Evolutionary conservation across 768 basidiomycete species (phyloP).

Genomic region (Kockovaella imperatae): DNA sequence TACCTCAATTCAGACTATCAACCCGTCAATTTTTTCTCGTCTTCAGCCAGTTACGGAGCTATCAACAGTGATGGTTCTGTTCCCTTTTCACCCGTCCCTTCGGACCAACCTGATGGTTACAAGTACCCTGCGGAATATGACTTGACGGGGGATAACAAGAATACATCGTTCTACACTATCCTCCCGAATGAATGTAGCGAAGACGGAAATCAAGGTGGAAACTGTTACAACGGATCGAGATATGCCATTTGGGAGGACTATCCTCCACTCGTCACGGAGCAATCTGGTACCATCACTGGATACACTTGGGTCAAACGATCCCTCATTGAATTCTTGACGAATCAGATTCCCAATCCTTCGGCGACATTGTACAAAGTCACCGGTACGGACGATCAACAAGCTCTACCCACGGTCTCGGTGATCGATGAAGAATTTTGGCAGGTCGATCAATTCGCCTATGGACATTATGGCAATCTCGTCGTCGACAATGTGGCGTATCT

Average conservation of each 20-base stretch:
- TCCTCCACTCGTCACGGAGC: not conserved
- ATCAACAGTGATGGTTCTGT: too few relatives aligned
- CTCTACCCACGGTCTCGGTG: constrained; percentile 1
- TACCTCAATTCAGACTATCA: too few relatives aligned
- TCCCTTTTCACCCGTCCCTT: too few relatives aligned
- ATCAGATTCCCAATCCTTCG: not conserved
- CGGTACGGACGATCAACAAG: not conserved
- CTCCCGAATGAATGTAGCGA: too few relatives aligned
- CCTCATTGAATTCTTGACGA: constrained; percentile 7
- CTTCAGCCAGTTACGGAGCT: too few relatives aligned
- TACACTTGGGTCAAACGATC: constrained; percentile 5
- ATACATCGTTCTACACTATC: too few relatives aligned
- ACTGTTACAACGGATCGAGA: too few relatives aligned
- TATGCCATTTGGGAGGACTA: constrained; percentile 1
- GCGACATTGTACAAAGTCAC: constrained; percentile 2
- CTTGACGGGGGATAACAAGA: too few relatives aligned
- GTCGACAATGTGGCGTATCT: constrained; percentile 3
- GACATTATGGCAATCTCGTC: constrained; percentile 1
- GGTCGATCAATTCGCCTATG: not conserved
- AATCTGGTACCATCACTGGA: not conserved
- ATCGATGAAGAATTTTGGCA: constrained; percentile 4
- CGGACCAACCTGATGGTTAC: too few relatives aligned
- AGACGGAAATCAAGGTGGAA: too few relatives aligned
- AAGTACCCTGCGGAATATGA: too few relatives aligned
- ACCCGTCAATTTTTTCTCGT: too few relatives aligned